A percentile compares a stretch with the other conserved stretches of the same genome.
Evolutionary conservation across 148 eudicot genomes (phyloP).

Genomic region (Diospyros kaki): DNA sequence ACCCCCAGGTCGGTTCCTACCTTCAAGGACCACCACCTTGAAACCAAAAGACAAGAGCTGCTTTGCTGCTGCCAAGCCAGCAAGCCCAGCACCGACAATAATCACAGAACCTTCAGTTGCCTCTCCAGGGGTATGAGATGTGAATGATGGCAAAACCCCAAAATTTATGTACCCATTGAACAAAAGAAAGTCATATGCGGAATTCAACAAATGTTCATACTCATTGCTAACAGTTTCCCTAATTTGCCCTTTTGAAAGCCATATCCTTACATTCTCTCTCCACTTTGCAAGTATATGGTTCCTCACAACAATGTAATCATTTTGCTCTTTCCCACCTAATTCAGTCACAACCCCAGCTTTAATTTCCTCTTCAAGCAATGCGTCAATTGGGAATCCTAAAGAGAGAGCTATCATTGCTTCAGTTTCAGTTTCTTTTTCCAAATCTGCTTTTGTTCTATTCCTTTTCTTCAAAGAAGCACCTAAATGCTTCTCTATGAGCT

Average conservation of each 20-base stretch:
- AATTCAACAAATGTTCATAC: slow-evolving; percentile 60
- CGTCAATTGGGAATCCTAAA: slow-evolving; percentile 86
- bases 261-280: slow-evolving; percentile 68
- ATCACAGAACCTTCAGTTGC: slow-evolving; percentile 71
- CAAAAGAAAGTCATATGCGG: slow-evolving; percentile 84
- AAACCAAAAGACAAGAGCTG: slow-evolving; percentile 86
- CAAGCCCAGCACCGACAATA: slow-evolving; percentile 86
- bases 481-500: slow-evolving; percentile 61
- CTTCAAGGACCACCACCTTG: slow-evolving; percentile 81
- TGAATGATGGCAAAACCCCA: slow-evolving; percentile 61
- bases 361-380: slow-evolving; percentile 77
- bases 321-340: slow-evolving; percentile 81
- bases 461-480: slow-evolving; percentile 61
- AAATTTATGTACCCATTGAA: slow-evolving; percentile 83
- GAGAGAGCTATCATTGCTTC: slow-evolving; percentile 91
- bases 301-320: slow-evolving; percentile 88
- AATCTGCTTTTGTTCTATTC: slow-evolving; percentile 51
- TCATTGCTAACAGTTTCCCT: slow-evolving; percentile 82
- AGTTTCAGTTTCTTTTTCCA: slow-evolving; percentile 84
- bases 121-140: slow-evolving; percentile 61
- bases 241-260: slow-evolving; percentile 74
- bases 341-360: slow-evolving; percentile 69
- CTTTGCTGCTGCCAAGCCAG: slow-evolving; percentile 92
- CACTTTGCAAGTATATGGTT: slow-evolving; percentile 86
- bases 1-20: slow-evolving; percentile 87